A percentile compares a stretch with the other conserved stretches of the same genome.
These are phyloP conservation scores for Sarcocystis neurona DNA, from an alignment of 169 alveolate species.

Conservation along the genomic window DNA sequence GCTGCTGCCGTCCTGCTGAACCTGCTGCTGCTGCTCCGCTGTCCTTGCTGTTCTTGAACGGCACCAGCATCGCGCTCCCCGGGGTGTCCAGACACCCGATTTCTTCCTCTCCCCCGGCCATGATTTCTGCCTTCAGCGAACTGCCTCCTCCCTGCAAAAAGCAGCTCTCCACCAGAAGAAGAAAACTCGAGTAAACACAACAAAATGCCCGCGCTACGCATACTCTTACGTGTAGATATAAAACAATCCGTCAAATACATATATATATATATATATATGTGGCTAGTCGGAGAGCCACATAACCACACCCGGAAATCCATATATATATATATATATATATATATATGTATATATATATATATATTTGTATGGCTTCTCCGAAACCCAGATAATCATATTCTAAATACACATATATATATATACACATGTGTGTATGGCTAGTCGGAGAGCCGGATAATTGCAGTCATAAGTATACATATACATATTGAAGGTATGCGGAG, in stretches of 20 bases:
- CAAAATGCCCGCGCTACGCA: not conserved
- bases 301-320: not conserved
- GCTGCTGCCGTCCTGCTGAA: no score
- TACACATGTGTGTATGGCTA: not conserved
- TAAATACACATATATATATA: not conserved
- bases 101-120: conserved; percentile 46
- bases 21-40: not conserved
- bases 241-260: not conserved
- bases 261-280: not conserved
- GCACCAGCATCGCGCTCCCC: conserved; percentile 4
- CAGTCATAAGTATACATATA: no score
- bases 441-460: no score
- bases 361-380: not conserved
- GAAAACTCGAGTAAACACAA: not conserved
- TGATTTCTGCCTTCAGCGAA: conserved; percentile 59
- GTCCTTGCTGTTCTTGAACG: not conserved
- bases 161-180: not conserved
- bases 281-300: no score
- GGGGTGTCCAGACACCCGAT: not conserved
- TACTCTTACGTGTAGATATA: no score
- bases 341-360: conserved; percentile 3
- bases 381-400: not conserved
- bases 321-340: not conserved
- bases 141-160: conserved; percentile 57
- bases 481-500: no score